Percentiles rank a stretch among this genome's conserved stretches.
Conservation (phyloP, 306 rosid genomes). For the Casuarina equisetifolia region DNA sequence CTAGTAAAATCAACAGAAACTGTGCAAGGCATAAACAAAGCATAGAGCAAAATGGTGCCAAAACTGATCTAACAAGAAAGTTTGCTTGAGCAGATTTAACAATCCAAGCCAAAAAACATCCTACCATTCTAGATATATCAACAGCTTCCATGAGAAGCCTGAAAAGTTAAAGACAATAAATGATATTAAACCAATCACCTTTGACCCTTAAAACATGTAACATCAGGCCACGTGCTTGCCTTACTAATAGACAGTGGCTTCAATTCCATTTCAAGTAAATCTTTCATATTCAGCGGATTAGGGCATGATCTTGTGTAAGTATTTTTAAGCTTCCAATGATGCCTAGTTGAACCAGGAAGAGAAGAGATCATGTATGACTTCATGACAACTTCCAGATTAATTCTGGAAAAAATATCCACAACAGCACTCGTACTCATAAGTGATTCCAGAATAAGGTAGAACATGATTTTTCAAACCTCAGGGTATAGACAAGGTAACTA, state of each 20-base stretch:
- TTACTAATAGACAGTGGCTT: background rate
- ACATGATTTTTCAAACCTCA: background rate
- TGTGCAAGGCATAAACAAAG: background rate
- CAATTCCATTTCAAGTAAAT: background rate
- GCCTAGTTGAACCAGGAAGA: background rate
- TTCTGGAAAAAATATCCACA: background rate
- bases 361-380: background rate
- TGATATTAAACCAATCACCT: background rate
- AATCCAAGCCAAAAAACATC: background rate
- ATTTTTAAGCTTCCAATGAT: background rate
- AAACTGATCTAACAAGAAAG: background rate
- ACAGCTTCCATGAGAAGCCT: background rate
- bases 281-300: background rate
- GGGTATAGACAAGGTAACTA: no score
- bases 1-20: background rate
- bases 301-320: background rate
- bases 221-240: no score
- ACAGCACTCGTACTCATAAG: background rate
- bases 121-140: background rate
- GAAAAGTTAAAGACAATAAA: background rate
- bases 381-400: background rate
- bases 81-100: background rate
- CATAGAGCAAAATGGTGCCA: background rate
- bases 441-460: background rate
- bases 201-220: background rate